Evolutionary conservation across 441 rosid genomes (phyloP), one percentile per base, ranked within the genome.

Genomic region (Populus hybrid): DNA sequence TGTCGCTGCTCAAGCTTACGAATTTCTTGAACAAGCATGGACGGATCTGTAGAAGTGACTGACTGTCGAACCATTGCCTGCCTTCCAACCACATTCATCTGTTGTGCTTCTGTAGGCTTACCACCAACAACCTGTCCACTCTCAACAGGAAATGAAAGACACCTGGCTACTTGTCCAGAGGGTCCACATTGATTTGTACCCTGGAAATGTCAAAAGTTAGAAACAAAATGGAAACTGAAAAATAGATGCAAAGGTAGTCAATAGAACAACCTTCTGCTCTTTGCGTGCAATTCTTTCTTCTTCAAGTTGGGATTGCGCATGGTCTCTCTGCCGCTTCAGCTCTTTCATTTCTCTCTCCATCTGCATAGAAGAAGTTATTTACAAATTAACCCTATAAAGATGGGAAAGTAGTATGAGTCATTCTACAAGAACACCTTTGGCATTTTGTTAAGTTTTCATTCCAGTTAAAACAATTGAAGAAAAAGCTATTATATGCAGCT

Each of bases 251-350:
- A 31, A 5, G 23, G 42, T 74, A 70, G 35, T 73, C 69, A 69
- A 16, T 50, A 26, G 11, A 73, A 50, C 35, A 84, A 94, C 99
- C 98, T 92, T 94, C 59, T 59, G 88, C 82, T 92, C 95, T 84
- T 88, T 91, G 74, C 83, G 80, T 63, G 84, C 82, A 78, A 85
- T 93, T 86, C 89, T 90, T 90, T 92, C 92, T 73, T 78, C 83
- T 81, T 91, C 93, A 81, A 91, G 95, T 73, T 89, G 90, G 68
- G 95, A 87, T 76, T 94, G 88, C 75, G 93, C 98, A 77, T 85
- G 83, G 87, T 94, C 99, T 88, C 98, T 94, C 82, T 94, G 93
- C 72, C 95, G 95, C 86, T 94, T 94, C 78, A 95, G 85, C 86
- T 93, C 99, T 83, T 84, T 94, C 94, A 95, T 88, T 83, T 93